Conservation (phyloP, 306 rosid genomes). For the Echinosophora koreensis region DNA sequence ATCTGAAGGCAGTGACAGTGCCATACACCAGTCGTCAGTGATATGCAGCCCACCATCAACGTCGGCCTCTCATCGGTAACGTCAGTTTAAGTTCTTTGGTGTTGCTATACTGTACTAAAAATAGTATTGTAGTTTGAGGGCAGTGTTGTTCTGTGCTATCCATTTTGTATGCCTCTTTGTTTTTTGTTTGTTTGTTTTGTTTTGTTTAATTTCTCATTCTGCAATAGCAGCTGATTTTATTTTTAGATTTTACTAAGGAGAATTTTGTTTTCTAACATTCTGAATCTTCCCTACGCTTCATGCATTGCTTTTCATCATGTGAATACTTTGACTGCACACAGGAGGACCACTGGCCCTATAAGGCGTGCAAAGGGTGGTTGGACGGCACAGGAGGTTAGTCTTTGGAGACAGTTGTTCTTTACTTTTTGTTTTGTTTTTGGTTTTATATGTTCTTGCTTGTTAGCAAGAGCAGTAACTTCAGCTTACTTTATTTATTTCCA, state of each 20-base stretch:
- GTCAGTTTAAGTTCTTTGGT: conserved; percentile 35
- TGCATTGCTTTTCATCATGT: conserved; percentile 26
- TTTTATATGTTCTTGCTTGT: conserved; percentile 38
- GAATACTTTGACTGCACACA: conserved; percentile 48
- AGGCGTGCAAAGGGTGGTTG: conserved; percentile 99
- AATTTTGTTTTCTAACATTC: background rate
- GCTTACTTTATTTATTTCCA: background rate
- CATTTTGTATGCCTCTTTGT: background rate
- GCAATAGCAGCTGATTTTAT: conserved; percentile 15
- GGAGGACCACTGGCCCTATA: conserved; percentile 94
- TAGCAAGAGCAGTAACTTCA: conserved; percentile 39
- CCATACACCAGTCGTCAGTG: conserved; percentile 71
- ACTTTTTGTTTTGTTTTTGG: background rate
- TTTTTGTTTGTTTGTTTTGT: background rate
- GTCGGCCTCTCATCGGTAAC: conserved; percentile 78
- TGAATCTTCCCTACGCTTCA: conserved; percentile 28
- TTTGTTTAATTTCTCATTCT: conserved; percentile 34
- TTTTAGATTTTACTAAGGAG: background rate
- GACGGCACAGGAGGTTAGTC: conserved; percentile 91
- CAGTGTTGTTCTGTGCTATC: background rate
- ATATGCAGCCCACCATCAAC: conserved; percentile 71
- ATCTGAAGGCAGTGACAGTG: conserved; percentile 83
- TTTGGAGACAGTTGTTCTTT: conserved; percentile 12
- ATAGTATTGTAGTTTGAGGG: background rate
- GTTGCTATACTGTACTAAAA: conserved; percentile 23